Evolutionary conservation across 2,329 filamentous ascomycete genomes (phyloP), one percentile per base, ranked within the genome.

Genomic region (Monascus ruber): DNA sequence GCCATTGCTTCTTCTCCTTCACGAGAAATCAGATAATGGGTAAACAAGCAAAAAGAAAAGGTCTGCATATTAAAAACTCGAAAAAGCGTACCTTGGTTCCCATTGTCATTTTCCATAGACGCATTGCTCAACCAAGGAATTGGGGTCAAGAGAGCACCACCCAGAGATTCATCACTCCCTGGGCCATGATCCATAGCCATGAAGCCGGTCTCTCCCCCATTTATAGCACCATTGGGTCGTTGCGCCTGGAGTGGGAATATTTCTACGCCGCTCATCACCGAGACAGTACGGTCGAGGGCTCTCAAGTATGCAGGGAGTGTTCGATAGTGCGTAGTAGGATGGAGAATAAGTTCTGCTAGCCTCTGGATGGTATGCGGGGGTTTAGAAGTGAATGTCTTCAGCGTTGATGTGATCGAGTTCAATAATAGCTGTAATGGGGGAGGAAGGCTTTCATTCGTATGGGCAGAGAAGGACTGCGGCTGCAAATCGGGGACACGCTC

Each of bases 361-460:
- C 91, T 83, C 64, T 98, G 91, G 45, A 95, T 76, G 3, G 91
- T 96, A 59, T 96, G 86, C 0, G 91, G 91, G 1, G 91, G 89
- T 50, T 83, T 76, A 3, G 70, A 68, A 24, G 75, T 58, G 62
- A 98, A 98, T 2, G 69, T 70, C 36, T 64, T 69, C 31, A 94
- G 69, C 10, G 80, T 78, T 10, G 56, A 58, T 45, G 63, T 58
- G 38, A 85, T 80, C 41, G 75, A 75, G 42, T 63, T 58, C 35
- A 85, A 64, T 55, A 85, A 75, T 39, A 72, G 70, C 41, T 71
- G 64, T 36, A 89, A 69, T 45, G 80, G 78, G 5, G 71, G 70
- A 2, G 83, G 82, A 9, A 88, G 69, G 11, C 68, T 39, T 35
- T 54, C 63, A 32, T 68, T 67, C 6, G 68, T 49, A n/a, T 59